Percentiles rank a stretch among this genome's conserved stretches.
These are phyloP conservation scores for Cercis canadensis DNA, from an alignment of 306 rosid genomes.

Conservation along the genomic window DNA sequence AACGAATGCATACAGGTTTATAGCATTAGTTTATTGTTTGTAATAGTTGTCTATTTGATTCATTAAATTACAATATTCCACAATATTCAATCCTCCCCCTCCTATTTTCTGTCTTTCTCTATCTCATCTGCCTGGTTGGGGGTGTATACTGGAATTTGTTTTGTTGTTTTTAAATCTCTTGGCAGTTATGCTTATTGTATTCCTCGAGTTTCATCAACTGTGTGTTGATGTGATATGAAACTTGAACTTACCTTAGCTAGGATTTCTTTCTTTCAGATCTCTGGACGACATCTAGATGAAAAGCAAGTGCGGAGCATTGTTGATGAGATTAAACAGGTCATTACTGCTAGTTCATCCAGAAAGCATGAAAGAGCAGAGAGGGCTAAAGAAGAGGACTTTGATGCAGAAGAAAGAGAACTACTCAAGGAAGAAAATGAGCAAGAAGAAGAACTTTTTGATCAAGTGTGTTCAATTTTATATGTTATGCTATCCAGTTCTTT, in stretches of 20 bases:
- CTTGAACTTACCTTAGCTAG: constrained; percentile 22
- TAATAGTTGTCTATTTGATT: constrained; percentile 2
- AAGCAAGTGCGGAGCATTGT: constrained; percentile 87
- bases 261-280: constrained; percentile 56
- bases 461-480: constrained; percentile 50
- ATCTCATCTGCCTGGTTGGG: neutral
- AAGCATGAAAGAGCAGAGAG: constrained; percentile 89
- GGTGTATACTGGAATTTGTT: neutral
- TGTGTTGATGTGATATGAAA: constrained; percentile 11
- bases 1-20: constrained; percentile 94
- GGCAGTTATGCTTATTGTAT: constrained; percentile 10
- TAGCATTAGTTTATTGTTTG: constrained; percentile 22
- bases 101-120: neutral
- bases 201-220: constrained; percentile 7
- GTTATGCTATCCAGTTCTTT: constrained; percentile 22
- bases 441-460: constrained; percentile 98
- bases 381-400: constrained; percentile 94
- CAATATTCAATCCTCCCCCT: neutral
- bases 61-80: neutral
- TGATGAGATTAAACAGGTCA: constrained; percentile 87
- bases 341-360: constrained; percentile 91
- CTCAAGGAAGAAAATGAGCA: constrained; percentile 96
- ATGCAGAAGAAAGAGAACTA: constrained; percentile 89
- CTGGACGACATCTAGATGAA: constrained; percentile 83
- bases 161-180: constrained; percentile 5